These are phyloP conservation scores for Lactifluus rugatus DNA, from an alignment of 768 basidiomycete genomes.

Conservation along the genomic window DNA sequence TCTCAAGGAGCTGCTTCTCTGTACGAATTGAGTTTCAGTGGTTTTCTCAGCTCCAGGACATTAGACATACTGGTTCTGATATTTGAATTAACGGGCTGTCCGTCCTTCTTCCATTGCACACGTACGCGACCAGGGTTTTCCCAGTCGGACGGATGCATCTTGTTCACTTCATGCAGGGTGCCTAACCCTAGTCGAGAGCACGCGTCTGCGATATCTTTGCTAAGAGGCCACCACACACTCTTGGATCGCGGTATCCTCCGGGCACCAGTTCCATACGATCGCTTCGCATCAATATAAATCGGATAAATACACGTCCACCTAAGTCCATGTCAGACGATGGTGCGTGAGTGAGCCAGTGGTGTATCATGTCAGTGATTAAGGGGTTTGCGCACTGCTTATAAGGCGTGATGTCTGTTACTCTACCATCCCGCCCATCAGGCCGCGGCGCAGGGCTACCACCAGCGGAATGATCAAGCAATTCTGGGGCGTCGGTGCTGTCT, in stretches of 20 bases:
- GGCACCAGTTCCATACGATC: constrained; percentile 72
- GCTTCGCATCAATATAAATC: constrained; percentile 93
- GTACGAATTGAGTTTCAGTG: neutral
- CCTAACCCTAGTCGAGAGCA: constrained; percentile 66
- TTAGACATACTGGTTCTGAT: constrained; percentile 63
- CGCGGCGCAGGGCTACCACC: constrained; percentile 33
- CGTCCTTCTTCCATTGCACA: constrained; percentile 86
- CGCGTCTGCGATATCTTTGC: constrained; percentile 85
- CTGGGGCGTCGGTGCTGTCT: constrained; percentile 20
- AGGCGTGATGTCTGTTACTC: constrained; percentile 64
- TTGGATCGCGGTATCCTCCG: constrained; percentile 72
- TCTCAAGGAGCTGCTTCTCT: constrained; percentile 72
- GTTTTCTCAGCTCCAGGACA: neutral
- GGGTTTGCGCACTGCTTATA: constrained; percentile 61
- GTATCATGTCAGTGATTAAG: constrained; percentile 5
- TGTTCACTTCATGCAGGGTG: constrained; percentile 81
- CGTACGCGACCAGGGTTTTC: constrained; percentile 94
- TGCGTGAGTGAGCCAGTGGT: constrained; percentile 4
- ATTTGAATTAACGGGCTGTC: constrained; percentile 47
- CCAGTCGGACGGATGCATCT: constrained; percentile 93
- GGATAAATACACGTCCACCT: constrained; percentile 98
- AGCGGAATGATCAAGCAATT: constrained; percentile 43
- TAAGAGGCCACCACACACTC: constrained; percentile 90
- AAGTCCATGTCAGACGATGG: constrained; percentile 13
- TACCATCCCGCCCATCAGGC: constrained; percentile 19